Evolutionary conservation across 2,329 filamentous ascomycete genomes (phyloP).

Genomic region (Ophidiomyces ophidiicola): DNA sequence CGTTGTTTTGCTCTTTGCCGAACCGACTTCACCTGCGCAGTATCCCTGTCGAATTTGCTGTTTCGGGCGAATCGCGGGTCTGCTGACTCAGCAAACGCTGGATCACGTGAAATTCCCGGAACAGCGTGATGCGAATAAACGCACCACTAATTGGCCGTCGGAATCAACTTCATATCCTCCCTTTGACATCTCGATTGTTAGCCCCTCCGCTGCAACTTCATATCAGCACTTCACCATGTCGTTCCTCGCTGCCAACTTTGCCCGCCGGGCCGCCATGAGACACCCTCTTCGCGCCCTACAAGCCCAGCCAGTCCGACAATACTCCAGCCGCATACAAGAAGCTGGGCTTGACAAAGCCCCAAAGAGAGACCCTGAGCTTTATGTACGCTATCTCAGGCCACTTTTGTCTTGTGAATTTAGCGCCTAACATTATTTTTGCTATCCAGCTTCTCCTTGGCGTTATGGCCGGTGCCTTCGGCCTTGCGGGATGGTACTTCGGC

Average conservation of each 20-base stretch:
- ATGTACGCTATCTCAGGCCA: slow-evolving; percentile 40
- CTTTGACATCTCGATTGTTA: slow-evolving; percentile 3
- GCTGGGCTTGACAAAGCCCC: slow-evolving; percentile 49
- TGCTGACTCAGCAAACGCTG: slow-evolving; percentile 7
- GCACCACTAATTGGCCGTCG: slow-evolving; percentile 6
- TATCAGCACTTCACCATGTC: slow-evolving; percentile 23
- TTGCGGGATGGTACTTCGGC: slow-evolving; percentile 72
- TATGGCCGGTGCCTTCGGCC: slow-evolving; percentile 77
- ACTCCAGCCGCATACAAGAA: slow-evolving; percentile 38
- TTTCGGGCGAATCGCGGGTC: slow-evolving; percentile 2
- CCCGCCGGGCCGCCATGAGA: slow-evolving; percentile 32
- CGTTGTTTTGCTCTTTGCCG: no score
- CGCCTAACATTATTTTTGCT: slow-evolving; percentile 11
- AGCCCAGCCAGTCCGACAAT: slow-evolving; percentile 28
- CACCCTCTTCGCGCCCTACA: slow-evolving; percentile 31
- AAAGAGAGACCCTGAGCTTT: slow-evolving; percentile 61
- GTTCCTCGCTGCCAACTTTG: slow-evolving; percentile 32
- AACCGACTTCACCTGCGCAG: no score
- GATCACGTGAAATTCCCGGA: slow-evolving; percentile 11
- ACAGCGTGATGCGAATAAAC: slow-evolving; percentile 14
- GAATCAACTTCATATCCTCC: background rate
- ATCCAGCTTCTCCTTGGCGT: slow-evolving; percentile 73
- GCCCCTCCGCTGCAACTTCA: slow-evolving; percentile 1
- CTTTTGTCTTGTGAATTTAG: background rate
- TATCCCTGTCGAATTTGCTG: background rate